A percentile compares a stretch with the other conserved stretches of the same genome.
Conservation (phyloP, 176 grass and related monocot genomes). For the Saccharum officinarum region DNA sequence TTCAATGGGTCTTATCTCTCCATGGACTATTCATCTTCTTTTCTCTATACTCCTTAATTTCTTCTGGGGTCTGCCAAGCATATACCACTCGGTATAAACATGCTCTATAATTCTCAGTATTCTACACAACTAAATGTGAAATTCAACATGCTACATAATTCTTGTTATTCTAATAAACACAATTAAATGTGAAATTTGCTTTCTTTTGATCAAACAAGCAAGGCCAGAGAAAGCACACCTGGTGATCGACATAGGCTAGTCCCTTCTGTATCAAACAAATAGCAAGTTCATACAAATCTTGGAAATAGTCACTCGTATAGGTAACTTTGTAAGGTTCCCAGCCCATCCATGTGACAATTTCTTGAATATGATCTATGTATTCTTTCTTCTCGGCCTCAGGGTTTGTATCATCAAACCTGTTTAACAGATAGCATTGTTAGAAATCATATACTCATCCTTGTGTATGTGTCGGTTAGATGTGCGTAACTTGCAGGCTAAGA, state of each 20-base stretch:
- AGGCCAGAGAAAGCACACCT: not conserved
- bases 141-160: constrained; percentile 5
- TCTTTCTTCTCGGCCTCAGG: constrained; percentile 93
- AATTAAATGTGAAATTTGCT: not conserved
- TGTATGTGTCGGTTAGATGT: not conserved
- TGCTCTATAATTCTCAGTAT: not conserved
- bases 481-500: not conserved
- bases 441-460: not conserved
- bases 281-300: constrained; percentile 82
- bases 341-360: constrained; percentile 12
- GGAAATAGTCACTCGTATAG: constrained; percentile 83
- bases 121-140: not conserved
- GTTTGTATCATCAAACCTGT: constrained; percentile 97
- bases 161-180: not conserved
- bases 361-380: constrained; percentile 26
- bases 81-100: constrained; percentile 28
- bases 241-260: constrained; percentile 22
- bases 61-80: constrained; percentile 64
- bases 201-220: not conserved
- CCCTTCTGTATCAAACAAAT: constrained; percentile 24
- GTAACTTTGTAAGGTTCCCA: constrained; percentile 54
- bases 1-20: constrained; percentile 76
- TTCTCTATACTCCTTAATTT: constrained; percentile 93
- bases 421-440: constrained; percentile 15
- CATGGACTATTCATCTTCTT: constrained; percentile 91